These are phyloP conservation scores for slime mould (Dictyostelium discoideum) DNA, from an alignment of 78 protist genomes.

Conservation along the genomic window DNA sequence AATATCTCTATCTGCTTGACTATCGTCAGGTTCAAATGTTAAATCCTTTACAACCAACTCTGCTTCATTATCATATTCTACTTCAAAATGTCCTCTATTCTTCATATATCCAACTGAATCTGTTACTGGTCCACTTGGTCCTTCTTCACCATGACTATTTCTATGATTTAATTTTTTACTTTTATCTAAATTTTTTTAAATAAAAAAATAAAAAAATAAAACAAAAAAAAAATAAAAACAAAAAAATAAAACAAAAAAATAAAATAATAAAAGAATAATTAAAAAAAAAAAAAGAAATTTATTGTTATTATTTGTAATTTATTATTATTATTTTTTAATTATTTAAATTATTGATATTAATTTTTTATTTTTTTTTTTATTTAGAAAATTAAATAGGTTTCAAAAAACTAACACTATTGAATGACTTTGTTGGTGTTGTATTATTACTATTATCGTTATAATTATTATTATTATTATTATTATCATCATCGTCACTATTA, in stretches of 20 bases:
- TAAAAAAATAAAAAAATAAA: background rate
- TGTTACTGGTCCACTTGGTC: constrained; percentile 61
- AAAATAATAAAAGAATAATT: too few relatives aligned
- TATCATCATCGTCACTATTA: background rate
- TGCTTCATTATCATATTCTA: constrained; percentile 80
- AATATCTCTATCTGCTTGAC: constrained; percentile 44
- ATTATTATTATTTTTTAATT: too few relatives aligned
- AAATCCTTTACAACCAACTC: constrained; percentile 69
- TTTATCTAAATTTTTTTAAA: constrained; percentile 20
- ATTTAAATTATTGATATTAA: background rate
- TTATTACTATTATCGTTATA: background rate
- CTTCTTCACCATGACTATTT: background rate
- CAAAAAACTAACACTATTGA: background rate
- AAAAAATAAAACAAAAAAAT: background rate
- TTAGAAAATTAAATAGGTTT: background rate
- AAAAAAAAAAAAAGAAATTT: too few relatives aligned
- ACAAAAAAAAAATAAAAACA: background rate
- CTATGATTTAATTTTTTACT: background rate
- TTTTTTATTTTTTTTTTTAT: too few relatives aligned
- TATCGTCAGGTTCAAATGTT: constrained; percentile 54
- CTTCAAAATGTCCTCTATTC: constrained; percentile 68
- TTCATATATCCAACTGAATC: constrained; percentile 77
- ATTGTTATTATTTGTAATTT: too few relatives aligned
- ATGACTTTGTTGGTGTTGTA: background rate
- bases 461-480: background rate